Percentiles rank a stretch among this genome's conserved stretches.
Conservation (phyloP, 2,329 filamentous ascomycete genomes). For the Trichoderma simmonsii region DNA sequence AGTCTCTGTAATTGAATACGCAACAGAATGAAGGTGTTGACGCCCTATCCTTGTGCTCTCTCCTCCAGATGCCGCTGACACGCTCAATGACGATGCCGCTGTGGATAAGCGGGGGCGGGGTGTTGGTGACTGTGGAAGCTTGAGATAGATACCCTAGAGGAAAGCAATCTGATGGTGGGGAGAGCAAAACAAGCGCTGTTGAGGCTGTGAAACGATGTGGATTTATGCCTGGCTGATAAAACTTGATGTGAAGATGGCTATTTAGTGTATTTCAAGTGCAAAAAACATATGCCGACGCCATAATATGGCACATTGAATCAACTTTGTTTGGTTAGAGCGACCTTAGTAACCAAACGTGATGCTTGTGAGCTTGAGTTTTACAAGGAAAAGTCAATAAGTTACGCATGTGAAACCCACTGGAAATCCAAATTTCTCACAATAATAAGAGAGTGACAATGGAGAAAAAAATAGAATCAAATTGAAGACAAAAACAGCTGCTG, state of each 20-base stretch:
- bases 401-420: neutral
- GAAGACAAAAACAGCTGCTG: too few species aligned
- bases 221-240: neutral
- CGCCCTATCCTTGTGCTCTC: neutral
- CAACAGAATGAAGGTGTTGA: neutral
- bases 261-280: neutral
- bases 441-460: neutral
- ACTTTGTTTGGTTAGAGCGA: neutral
- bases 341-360: neutral
- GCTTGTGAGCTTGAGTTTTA: neutral
- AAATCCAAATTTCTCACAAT: neutral
- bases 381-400: neutral
- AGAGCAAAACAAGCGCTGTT: neutral
- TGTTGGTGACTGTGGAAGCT: neutral
- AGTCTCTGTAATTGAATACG: neutral
- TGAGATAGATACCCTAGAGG: neutral
- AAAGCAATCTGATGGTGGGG: neutral
- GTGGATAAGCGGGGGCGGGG: constrained; percentile 3
- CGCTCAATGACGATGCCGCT: neutral
- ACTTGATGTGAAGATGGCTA: neutral
- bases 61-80: neutral
- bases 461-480: neutral
- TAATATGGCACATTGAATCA: neutral
- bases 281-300: neutral
- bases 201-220: neutral